phyloP scores from a whole-genome alignment of 805 yeast species.

The Sporopachydermia quercuum region DNA sequence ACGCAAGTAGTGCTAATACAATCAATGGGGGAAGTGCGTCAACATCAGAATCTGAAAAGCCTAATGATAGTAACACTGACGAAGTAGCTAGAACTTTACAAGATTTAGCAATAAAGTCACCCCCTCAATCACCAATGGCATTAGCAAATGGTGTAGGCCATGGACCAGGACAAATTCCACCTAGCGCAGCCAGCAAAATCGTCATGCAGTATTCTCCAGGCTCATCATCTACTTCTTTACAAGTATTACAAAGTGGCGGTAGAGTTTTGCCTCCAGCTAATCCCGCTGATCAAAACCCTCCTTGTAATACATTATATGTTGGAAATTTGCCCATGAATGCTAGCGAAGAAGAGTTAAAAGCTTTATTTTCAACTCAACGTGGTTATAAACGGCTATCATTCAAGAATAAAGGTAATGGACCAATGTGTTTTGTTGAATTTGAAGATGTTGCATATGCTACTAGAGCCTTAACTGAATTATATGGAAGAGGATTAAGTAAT shows the following conservation, averaged over 20 bases:
- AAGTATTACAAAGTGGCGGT: slow-evolving; percentile 23
- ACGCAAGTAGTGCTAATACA: not conserved
- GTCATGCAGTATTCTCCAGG: slow-evolving; percentile 18
- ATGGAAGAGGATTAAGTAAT: slow-evolving; percentile 84
- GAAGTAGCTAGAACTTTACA: not conserved
- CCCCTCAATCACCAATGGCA: not conserved
- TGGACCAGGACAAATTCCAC: slow-evolving; percentile 1
- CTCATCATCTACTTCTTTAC: slow-evolving; percentile 17
- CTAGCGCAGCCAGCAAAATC: slow-evolving; percentile 10
- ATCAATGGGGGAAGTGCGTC: not conserved
- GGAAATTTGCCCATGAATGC: slow-evolving; percentile 97
- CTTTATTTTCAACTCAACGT: slow-evolving; percentile 72
- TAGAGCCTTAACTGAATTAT: slow-evolving; percentile 81
- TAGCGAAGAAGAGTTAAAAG: slow-evolving; percentile 80
- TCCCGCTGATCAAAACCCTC: slow-evolving; percentile 98
- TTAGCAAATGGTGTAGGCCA: not conserved
- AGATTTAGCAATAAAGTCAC: not conserved
- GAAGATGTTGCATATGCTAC: slow-evolving; percentile 93
- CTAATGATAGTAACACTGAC: not conserved
- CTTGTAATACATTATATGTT: slow-evolving; percentile 92
- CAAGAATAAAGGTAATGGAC: slow-evolving; percentile 67
- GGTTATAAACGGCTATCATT: slow-evolving; percentile 90
- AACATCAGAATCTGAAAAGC: not conserved
- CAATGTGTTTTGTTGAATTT: slow-evolving; percentile 98
- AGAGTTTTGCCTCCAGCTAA: slow-evolving; percentile 55